Evolutionary conservation across 2,329 filamentous ascomycete species (phyloP).

Genomic region (Cladophialophora immunda): DNA sequence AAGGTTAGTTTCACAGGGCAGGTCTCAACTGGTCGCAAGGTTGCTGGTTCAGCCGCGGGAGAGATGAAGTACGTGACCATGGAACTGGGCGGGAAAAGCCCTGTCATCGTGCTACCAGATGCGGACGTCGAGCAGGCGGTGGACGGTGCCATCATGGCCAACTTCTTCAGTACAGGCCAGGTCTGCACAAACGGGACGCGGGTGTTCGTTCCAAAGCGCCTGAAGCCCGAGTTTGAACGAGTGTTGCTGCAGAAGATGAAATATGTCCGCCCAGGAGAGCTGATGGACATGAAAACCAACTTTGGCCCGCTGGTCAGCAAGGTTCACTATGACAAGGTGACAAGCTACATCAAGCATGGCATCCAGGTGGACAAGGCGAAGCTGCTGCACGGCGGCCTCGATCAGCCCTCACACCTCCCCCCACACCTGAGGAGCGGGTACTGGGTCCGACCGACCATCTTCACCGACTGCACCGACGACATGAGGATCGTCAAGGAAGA

Average conservation of each 20-base stretch:
- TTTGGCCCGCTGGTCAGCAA: slow-evolving; percentile 83
- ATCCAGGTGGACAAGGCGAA: slow-evolving; percentile 76
- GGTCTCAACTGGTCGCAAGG: slow-evolving; percentile 82
- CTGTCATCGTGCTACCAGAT: slow-evolving; percentile 80
- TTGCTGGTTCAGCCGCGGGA: slow-evolving; percentile 76
- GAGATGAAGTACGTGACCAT: slow-evolving; percentile 92
- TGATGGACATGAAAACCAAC: slow-evolving; percentile 77
- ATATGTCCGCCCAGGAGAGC: slow-evolving; percentile 74
- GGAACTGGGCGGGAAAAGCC: slow-evolving; percentile 89
- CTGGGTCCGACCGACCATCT: slow-evolving; percentile 85
- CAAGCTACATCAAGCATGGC: slow-evolving; percentile 78
- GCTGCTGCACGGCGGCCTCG: slow-evolving; percentile 75
- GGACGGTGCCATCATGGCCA: slow-evolving; percentile 90
- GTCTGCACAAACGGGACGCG: slow-evolving; percentile 93
- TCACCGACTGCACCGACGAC: slow-evolving; percentile 82
- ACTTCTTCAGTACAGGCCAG: slow-evolving; percentile 90
- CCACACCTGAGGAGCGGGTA: slow-evolving; percentile 68
- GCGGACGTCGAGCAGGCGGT: slow-evolving; percentile 81
- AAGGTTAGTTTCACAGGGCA: slow-evolving; percentile 93
- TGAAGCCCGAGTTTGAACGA: slow-evolving; percentile 75
- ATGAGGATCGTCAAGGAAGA: slow-evolving; percentile 85
- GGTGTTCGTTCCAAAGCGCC: slow-evolving; percentile 76
- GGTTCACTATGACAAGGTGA: slow-evolving; percentile 78
- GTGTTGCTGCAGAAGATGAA: slow-evolving; percentile 74
- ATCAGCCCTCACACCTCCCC: slow-evolving; percentile 64